Evolutionary conservation across 148 eudicot genomes (phyloP), one percentile per base, ranked within the genome.

Genomic region (Silene uniflora): DNA sequence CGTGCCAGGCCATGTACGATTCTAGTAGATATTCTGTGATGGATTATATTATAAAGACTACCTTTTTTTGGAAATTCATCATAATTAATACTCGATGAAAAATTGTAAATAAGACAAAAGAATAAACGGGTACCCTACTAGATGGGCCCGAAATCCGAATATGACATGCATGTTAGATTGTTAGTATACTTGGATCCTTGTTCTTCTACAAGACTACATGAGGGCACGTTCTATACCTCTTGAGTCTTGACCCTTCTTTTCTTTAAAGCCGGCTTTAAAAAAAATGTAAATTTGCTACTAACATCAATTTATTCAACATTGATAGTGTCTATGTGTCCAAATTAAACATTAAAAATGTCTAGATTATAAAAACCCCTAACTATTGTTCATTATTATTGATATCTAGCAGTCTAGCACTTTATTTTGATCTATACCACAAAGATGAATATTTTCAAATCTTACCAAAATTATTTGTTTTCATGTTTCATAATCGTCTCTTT

Each of bases 401-500:
- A 52, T 52, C 14, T n/a, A n/a, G n/a, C n/a, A n/a, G n/a, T n/a
- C 56, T 52, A 52, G 56, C 56, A 12, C 56, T 52, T 52, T 52
- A 52, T 11, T 12, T 52, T 52, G 17, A 13, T 52, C 17, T 25
- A 42, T 7, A 17, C 12, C 19, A 73, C 25, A 12, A 61, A 61
- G 3, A 74, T 63, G 60, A 62, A 44, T 29, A 29, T 55, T 12
- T 4, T 29, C 24, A 54, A 25, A 52, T 3, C 27, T 1, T 6
- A 7, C 22, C 6, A 19, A 61, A 12, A 10, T 39, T 0, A 71
- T 58, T 14, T 62, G 6, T 24, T 46, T 23, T 44, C 35, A 10
- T 72, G 56, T 54, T 78, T 65, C 5, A 5, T 66, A 65, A 65
- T 65, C 24, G 5, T 67, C 23, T 39, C 22, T 25, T 17, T 78